phyloP scores from a whole-genome alignment of 2,329 filamentous ascomycete genomes.

The Paracorniculantispora psalliotae region DNA sequence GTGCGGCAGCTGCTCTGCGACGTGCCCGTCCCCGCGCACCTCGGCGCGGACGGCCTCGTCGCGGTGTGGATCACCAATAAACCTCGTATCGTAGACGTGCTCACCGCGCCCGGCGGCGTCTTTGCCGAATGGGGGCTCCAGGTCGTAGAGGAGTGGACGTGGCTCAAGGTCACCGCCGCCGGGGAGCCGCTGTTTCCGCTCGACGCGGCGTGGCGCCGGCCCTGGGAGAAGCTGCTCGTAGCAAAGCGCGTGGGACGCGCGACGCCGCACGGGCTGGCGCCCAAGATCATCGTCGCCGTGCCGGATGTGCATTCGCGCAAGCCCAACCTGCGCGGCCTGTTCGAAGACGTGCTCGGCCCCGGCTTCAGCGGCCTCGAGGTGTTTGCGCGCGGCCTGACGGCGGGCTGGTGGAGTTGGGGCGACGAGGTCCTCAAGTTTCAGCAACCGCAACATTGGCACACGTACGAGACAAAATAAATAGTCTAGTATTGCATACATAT shows the following conservation, averaged over 20 bases:
- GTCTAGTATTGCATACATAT: slow-evolving; percentile 7
- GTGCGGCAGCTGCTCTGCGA: slow-evolving; percentile 45
- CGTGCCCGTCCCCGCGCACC: slow-evolving; percentile 52
- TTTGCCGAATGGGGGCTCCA: slow-evolving; percentile 65
- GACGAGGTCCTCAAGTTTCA: slow-evolving; percentile 70
- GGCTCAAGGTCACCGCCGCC: slow-evolving; percentile 64
- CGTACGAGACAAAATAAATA: not conserved
- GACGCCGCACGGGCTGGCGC: slow-evolving; percentile 21
- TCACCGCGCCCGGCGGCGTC: slow-evolving; percentile 47
- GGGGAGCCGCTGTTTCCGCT: slow-evolving; percentile 62
- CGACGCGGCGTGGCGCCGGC: slow-evolving; percentile 62
- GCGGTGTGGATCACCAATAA: slow-evolving; percentile 79
- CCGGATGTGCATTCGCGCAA: slow-evolving; percentile 77
- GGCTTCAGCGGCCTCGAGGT: slow-evolving; percentile 63
- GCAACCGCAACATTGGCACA: slow-evolving; percentile 46
- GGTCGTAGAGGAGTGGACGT: slow-evolving; percentile 66
- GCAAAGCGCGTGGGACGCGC: slow-evolving; percentile 39
- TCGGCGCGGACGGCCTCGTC: slow-evolving; percentile 53
- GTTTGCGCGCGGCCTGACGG: slow-evolving; percentile 69
- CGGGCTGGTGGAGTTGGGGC: slow-evolving; percentile 76
- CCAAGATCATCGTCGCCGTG: slow-evolving; percentile 61
- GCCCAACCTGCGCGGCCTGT: slow-evolving; percentile 60
- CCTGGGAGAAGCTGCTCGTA: slow-evolving; percentile 70
- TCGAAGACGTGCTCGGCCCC: slow-evolving; percentile 49
- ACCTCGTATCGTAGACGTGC: slow-evolving; percentile 49